phyloP scores from a whole-genome alignment of 805 yeast species.

The Yamadazyma philogaea region DNA sequence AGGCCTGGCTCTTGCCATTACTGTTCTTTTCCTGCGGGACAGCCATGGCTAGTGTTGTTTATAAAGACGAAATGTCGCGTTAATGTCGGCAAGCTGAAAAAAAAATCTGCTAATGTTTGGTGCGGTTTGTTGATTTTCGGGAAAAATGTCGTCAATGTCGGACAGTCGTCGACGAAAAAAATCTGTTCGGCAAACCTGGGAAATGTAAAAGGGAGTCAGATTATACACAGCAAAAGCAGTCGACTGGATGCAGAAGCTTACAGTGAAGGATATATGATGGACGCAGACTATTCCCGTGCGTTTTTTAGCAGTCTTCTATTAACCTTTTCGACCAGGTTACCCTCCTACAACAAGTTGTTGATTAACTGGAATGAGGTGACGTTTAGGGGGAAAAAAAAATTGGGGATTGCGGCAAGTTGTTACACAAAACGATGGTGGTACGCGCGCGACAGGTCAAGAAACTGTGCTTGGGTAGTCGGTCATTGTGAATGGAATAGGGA shows the following conservation, averaged over 20 bases:
- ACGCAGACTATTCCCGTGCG: background rate
- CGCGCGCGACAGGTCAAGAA: background rate
- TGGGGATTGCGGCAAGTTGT: conserved; percentile 3
- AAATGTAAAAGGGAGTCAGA: background rate
- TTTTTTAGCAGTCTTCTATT: background rate
- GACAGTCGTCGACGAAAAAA: conserved; percentile 6
- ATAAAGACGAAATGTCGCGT: conserved; percentile 2
- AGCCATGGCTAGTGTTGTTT: conserved; percentile 28
- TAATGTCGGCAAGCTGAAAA: background rate
- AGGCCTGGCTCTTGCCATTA: conserved; percentile 22
- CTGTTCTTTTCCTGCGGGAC: conserved; percentile 34
- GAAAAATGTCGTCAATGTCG: conserved; percentile 2
- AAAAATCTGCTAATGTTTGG: background rate
- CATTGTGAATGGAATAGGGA: too few species aligned
- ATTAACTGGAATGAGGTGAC: conserved; percentile 4
- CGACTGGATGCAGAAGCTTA: background rate
- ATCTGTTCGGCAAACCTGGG: background rate
- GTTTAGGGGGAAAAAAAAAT: conserved; percentile 7
- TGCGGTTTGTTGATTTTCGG: conserved; percentile 7
- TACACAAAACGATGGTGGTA: conserved; percentile 4
- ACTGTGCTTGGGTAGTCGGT: too few species aligned
- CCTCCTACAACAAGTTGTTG: conserved; percentile 1
- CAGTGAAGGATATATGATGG: background rate
- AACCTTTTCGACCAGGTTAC: background rate
- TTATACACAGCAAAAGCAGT: background rate